phyloP scores from a whole-genome alignment of 2,329 filamentous ascomycete species.

The Leptodontidium sp. region DNA sequence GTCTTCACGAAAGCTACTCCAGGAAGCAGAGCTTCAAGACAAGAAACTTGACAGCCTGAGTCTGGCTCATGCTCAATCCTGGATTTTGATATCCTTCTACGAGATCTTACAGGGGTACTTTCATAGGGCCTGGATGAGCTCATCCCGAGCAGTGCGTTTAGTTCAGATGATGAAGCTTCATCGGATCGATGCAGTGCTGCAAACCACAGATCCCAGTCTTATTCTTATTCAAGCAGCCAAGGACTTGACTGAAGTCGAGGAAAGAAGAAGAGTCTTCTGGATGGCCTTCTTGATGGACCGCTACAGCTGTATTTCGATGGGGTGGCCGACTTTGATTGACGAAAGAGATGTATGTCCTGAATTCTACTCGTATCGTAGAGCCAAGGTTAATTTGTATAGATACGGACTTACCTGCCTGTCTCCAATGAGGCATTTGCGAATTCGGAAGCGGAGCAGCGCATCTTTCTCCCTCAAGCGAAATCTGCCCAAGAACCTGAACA shows the following conservation, averaged over 20 bases:
- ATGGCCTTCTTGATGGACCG: constrained; percentile 87
- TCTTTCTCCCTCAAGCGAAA: constrained; percentile 22
- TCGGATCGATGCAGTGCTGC: constrained; percentile 76
- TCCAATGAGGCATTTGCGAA: constrained; percentile 23
- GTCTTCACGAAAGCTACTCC: constrained; percentile 84
- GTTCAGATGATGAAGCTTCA: constrained; percentile 91
- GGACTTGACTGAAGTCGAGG: constrained; percentile 92
- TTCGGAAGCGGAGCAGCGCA: constrained; percentile 9
- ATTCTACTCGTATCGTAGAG: background rate
- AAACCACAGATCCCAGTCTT: constrained; percentile 67
- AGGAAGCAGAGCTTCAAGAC: constrained; percentile 87
- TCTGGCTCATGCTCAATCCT: constrained; percentile 82
- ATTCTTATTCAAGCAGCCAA: constrained; percentile 82
- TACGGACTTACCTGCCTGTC: constrained; percentile 24
- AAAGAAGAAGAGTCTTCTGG: constrained; percentile 90
- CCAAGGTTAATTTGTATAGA: background rate
- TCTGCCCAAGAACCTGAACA: constrained; percentile 6
- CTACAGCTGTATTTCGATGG: constrained; percentile 91
- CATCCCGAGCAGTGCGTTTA: constrained; percentile 77
- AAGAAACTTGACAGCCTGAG: constrained; percentile 86
- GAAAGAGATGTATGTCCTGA: constrained; percentile 74
- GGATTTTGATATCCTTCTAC: constrained; percentile 79
- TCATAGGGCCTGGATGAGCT: constrained; percentile 89
- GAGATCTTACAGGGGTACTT: constrained; percentile 98
- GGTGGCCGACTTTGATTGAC: constrained; percentile 92